Base-by-base conservation (phyloP, 345 rosid genomes). In the Eucalyptus marginata region DNA sequence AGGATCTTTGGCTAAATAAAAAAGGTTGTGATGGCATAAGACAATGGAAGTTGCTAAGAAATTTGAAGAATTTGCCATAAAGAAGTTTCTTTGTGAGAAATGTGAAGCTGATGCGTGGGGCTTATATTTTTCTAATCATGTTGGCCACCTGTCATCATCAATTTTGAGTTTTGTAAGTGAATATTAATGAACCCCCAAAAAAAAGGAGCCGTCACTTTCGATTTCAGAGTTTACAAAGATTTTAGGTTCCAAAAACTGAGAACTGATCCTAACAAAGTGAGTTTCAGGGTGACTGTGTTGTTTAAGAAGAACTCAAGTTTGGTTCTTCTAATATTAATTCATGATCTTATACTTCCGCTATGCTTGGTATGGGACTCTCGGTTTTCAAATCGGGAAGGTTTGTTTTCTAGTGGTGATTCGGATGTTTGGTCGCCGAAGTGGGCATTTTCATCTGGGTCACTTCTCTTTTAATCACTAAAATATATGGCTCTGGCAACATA, bases 181-280 rank as follows among this genome's bases (percentile, higher is more conserved):
- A 64, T 64, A 64, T 64, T 62, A 62, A 1, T 4, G 29, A 56
- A 56, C 25, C 29, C 27, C n/a, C 0, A 27, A 13, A 62, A 29
- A 64, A 29, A 29, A 14, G 8, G 16, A 64, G 0, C 5, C 4
- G 0, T 13, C 33, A 13, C 0, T 13, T 64, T 29, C 71, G 4
- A 29, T 29, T 29, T 64, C 36, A 7, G 1, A 31, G 18, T 7
- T 31, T 29, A 29, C 0, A 64, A 13, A 15, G 10, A 14, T 64
- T 64, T 64, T 27, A 62, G 8, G 4, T 62, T 62, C 0, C 16
- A 62, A 3, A 27, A 62, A 58, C 31, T 2, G 16, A 2, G 31
- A 62, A 56, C 12, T 1, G 1, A 5, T 13, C 68, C 68, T 29
- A 0, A 62, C 33, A 12, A 6, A 13, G 8, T 4, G 2, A 27